Conservation (phyloP, 192 early-diverging fungal genomes). For the Entomortierella parvispora region DNA sequence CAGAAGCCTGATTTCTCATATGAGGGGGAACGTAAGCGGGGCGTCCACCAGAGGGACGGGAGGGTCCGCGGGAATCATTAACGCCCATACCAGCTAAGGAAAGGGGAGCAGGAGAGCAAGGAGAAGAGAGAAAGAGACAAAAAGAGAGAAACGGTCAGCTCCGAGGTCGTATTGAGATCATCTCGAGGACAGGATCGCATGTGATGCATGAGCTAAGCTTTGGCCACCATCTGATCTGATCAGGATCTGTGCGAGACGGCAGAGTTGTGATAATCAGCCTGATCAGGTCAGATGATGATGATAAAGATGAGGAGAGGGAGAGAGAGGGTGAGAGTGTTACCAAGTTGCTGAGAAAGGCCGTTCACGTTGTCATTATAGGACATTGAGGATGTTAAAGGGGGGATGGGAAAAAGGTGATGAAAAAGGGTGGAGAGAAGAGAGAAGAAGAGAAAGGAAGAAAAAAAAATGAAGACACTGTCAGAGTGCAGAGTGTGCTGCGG, state of each 20-base stretch:
- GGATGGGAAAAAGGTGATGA: conserved; percentile 10
- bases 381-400: conserved; percentile 29
- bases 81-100: conserved; percentile 75
- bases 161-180: no score
- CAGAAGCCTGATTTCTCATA: conserved; percentile 60
- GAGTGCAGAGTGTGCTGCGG: neutral
- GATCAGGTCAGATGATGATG: neutral
- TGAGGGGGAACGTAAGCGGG: conserved; percentile 76
- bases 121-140: conserved; percentile 5
- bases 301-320: neutral
- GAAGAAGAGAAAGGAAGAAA: conserved; percentile 4
- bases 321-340: conserved; percentile 51
- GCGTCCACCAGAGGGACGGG: conserved; percentile 33
- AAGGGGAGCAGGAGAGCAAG: neutral
- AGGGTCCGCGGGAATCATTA: conserved; percentile 63
- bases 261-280: neutral
- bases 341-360: conserved; percentile 78
- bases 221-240: neutral
- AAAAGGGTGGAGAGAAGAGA: conserved; percentile 15
- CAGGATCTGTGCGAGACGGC: no score
- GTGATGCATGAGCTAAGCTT: neutral
- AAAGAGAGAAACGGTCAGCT: neutral
- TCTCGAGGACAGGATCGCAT: no score
- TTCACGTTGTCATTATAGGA: conserved; percentile 69
- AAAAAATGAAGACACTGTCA: neutral